Conservation (phyloP, 169 alveolate species). For the Babesia ovata region DNA sequence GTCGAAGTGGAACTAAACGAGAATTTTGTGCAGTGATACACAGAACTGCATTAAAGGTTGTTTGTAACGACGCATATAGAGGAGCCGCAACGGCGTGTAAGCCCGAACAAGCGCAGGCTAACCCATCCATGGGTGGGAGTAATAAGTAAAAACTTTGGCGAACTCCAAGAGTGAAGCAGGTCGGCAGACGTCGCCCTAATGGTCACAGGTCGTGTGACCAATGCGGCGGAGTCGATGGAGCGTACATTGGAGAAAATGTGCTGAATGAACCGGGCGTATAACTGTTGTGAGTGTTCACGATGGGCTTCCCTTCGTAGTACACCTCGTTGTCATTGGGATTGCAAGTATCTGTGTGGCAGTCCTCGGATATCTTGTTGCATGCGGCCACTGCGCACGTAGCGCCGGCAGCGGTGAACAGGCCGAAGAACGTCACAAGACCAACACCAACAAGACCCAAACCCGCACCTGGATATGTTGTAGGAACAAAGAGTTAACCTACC, state of each 20-base stretch:
- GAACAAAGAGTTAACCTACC: not conserved
- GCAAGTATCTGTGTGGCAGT: conserved; percentile 9
- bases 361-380: conserved; percentile 41
- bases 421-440: conserved; percentile 33
- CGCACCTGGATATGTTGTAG: conserved; percentile 25
- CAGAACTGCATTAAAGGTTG: not conserved
- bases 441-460: conserved; percentile 49
- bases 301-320: conserved; percentile 24
- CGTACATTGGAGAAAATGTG: conserved; percentile 8
- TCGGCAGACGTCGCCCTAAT: too few species aligned
- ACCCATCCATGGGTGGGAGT: too few species aligned
- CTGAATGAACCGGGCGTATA: not conserved
- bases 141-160: too few species aligned
- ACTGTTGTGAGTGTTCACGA: conserved; percentile 15
- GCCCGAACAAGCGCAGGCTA: too few species aligned
- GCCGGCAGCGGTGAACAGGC: conserved; percentile 52
- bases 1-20: conserved; percentile 34
- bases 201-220: not conserved
- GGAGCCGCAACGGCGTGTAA: too few species aligned
- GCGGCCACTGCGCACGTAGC: conserved; percentile 40
- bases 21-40: conserved; percentile 12
- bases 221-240: not conserved
- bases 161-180: too few species aligned
- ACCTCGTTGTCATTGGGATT: conserved; percentile 24
- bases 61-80: too few species aligned